Evolutionary conservation across 75 land plant species (phyloP).

Genomic region (Sequoiadendron giganteum): DNA sequence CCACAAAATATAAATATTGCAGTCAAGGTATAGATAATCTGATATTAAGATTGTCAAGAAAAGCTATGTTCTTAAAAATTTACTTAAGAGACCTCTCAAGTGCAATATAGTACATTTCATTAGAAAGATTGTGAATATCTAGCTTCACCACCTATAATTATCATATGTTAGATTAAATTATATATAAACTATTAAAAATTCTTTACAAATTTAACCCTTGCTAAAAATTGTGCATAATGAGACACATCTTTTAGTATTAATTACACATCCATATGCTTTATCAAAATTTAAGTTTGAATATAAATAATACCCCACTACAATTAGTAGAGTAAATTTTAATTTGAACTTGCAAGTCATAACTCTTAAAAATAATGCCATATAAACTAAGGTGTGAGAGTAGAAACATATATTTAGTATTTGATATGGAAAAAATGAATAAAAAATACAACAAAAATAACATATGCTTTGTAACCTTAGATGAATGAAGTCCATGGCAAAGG

Average conservation of each 20-base stretch:
- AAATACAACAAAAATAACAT: neutral
- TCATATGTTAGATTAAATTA: no score
- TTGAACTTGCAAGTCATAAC: neutral
- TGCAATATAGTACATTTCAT: neutral
- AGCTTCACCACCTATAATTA: neutral
- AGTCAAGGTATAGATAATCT: no score
- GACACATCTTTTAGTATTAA: neutral
- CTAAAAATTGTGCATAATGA: neutral
- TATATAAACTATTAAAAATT: no score
- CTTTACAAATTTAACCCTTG: neutral
- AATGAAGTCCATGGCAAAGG: constrained; percentile 56
- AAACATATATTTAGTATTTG: neutral
- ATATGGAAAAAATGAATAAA: neutral
- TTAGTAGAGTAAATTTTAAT: neutral
- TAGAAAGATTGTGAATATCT: neutral
- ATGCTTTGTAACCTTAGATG: constrained; percentile 24
- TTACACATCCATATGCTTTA: neutral
- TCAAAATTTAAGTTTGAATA: neutral
- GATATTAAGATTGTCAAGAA: neutral
- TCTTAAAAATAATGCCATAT: neutral
- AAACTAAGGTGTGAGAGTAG: neutral
- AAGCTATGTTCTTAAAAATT: neutral
- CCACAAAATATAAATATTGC: no score
- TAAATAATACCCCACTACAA: neutral
- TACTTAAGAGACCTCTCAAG: neutral